Conservation (phyloP, 2,329 filamentous ascomycete species). For the Onygenales sp. region DNA sequence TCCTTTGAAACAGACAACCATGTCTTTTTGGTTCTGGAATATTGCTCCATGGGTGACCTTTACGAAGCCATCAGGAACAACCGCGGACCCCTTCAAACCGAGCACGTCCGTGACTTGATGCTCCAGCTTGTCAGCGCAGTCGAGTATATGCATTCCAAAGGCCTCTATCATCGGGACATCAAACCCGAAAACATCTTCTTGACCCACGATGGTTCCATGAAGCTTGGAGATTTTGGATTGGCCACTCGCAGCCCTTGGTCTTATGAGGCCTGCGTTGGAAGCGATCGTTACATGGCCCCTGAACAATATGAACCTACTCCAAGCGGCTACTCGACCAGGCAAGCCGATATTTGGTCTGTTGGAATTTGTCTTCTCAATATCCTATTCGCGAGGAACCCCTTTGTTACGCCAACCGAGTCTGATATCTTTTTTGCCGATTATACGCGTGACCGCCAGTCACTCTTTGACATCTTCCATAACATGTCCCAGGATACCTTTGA, state of each 20-base stretch:
- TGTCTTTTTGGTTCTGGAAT: conserved; percentile 87
- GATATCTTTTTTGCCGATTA: conserved; percentile 92
- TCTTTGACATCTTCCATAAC: conserved; percentile 96
- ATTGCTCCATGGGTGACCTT: conserved; percentile 86
- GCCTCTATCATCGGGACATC: conserved; percentile 94
- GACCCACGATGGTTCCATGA: conserved; percentile 76
- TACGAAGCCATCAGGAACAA: conserved; percentile 93
- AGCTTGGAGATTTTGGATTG: conserved; percentile 92
- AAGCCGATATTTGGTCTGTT: conserved; percentile 95
- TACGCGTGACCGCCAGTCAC: conserved; percentile 80
- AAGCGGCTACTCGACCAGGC: conserved; percentile 80
- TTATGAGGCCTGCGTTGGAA: conserved; percentile 86
- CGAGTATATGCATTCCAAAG: conserved; percentile 80
- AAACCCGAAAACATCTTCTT: conserved; percentile 99
- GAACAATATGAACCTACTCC: conserved; percentile 90
- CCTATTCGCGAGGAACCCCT: conserved; percentile 92
- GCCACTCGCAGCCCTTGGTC: conserved; percentile 86
- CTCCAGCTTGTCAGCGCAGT: conserved; percentile 84
- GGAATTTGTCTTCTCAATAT: conserved; percentile 95
- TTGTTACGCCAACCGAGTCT: conserved; percentile 79
- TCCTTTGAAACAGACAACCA: conserved; percentile 89
- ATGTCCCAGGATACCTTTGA: conserved; percentile 99
- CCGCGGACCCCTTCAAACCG: conserved; percentile 82
- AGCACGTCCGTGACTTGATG: conserved; percentile 97
- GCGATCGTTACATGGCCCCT: conserved; percentile 97